These are phyloP conservation scores for Erodium maritimum DNA, from an alignment of 345 rosid genomes.

Conservation along the genomic window DNA sequence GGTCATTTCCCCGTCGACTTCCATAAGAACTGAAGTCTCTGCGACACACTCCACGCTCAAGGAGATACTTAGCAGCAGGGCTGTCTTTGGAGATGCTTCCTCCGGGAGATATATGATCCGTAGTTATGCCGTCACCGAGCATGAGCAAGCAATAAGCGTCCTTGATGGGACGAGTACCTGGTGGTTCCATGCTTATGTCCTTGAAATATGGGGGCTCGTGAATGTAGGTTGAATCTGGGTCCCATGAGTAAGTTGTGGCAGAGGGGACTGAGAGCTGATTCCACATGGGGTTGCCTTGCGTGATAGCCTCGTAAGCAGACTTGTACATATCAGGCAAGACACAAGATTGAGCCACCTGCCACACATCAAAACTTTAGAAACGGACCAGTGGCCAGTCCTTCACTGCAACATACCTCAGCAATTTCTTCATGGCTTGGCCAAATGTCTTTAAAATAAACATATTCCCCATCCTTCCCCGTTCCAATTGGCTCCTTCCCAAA, in stretches of 20 bases:
- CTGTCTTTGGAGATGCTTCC: conserved; percentile 73
- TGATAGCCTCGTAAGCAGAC: conserved; percentile 58
- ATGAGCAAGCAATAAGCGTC: conserved; percentile 75
- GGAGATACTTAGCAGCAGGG: conserved; percentile 64
- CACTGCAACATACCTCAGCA: conserved; percentile 31
- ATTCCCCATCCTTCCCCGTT: conserved; percentile 50
- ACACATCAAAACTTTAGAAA: not conserved
- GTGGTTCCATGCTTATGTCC: conserved; percentile 53
- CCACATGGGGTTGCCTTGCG: conserved; percentile 74
- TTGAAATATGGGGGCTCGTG: conserved; percentile 85
- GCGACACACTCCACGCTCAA: conserved; percentile 48
- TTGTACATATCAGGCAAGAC: conserved; percentile 75
- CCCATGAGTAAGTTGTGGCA: conserved; percentile 53
- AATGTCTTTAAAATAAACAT: conserved; percentile 50
- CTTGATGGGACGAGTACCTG: conserved; percentile 65
- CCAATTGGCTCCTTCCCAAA: conserved; percentile 76
- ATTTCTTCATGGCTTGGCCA: conserved; percentile 76
- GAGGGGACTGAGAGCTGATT: conserved; percentile 47
- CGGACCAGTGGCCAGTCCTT: not conserved
- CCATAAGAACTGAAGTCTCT: conserved; percentile 75
- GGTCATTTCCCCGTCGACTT: conserved; percentile 75
- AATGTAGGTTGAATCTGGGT: conserved; percentile 65
- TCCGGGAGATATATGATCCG: conserved; percentile 84
- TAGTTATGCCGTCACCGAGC: conserved; percentile 78
- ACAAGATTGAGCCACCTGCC: conserved; percentile 55